phyloP scores from a whole-genome alignment of 1,284 basidiomycete genomes.

The Ceratobasidium sp. region DNA sequence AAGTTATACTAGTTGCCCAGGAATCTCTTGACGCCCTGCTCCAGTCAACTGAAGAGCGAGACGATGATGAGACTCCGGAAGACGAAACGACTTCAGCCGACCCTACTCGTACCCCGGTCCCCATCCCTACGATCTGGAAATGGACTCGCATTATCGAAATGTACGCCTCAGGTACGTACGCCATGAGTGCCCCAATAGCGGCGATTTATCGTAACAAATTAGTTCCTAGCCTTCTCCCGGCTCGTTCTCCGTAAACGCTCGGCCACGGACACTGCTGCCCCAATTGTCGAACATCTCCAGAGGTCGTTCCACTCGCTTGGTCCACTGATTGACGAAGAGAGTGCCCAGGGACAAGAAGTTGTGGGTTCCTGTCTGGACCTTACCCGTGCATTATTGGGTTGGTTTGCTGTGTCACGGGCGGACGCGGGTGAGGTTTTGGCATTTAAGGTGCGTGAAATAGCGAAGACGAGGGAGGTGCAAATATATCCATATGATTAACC shows the following conservation, averaged over 20 bases:
- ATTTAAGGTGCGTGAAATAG: constrained; percentile 1
- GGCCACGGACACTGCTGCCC: constrained; percentile 26
- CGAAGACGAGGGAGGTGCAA: not conserved
- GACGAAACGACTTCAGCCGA: not conserved
- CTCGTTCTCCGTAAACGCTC: constrained; percentile 38
- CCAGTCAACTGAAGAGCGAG: not conserved
- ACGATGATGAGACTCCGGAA: not conserved
- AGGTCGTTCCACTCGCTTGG: constrained; percentile 16
- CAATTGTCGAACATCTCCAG: constrained; percentile 21
- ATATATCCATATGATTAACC: not conserved
- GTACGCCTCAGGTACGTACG: constrained; percentile 10
- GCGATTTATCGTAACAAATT: not conserved
- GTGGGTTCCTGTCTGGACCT: constrained; percentile 9
- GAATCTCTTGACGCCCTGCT: constrained; percentile 20
- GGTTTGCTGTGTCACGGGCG: constrained; percentile 2
- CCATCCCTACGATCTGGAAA: constrained; percentile 16
- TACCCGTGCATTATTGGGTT: constrained; percentile 8
- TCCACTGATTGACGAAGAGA: not conserved
- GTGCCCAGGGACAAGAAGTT: not conserved
- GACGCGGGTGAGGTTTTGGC: not conserved
- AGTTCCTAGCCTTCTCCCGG: constrained; percentile 22
- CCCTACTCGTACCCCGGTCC: not conserved
- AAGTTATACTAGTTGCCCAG: constrained; percentile 28
- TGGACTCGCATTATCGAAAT: constrained; percentile 23
- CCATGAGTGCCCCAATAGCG: too few relatives aligned